Base-by-base conservation (phyloP, 2,329 filamentous ascomycete species). In the Neofusicoccum kwambonambiense region DNA sequence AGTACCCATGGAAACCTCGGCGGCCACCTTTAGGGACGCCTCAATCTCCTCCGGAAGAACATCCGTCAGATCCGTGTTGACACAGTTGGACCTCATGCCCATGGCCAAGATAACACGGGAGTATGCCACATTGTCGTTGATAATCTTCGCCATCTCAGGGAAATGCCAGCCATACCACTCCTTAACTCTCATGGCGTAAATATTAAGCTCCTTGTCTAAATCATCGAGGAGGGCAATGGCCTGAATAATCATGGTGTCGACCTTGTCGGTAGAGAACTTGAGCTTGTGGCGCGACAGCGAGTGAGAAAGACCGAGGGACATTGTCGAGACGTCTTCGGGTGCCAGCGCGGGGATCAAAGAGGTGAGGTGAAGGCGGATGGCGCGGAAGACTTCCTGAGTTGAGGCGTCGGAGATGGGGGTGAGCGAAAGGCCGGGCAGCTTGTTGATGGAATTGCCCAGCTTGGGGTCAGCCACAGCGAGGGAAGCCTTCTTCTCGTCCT, bases 91-190 rank as follows among this genome's bases (percentile, higher is more conserved):
- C 69, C 95, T 90, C 86, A 96, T 92, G 71, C 95, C 95, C 83
- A 96, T 91, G 69, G 89, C 87, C 58, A 97, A 82, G 65, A 99
- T 92, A 65, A 99, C 89, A 70, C 89, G 90, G 66, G 93, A 89
- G 77, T 97, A 99, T 69, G 93, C 93, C 68, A 97, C 83, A 81
- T 99, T 99, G 85, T 99, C 95, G 79, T 96, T 96, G 71, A 97
- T 86, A 75, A 97, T 97, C 82, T 93, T 94, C 75, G 92, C 93
- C 86, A 99, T 89, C 83, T 99, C 95, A 45, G 95, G 95, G 84
- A 98, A 99, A 81, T 98, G 95, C 95, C 95, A 99, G 74, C 95
- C 95, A 77, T 99, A 99, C 95, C 95, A 99, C 80, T 99, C 95
- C 88, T 98, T 98, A 68, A 97, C 93, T 78, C 95, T 87, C 95